These are phyloP conservation scores for Castanea crenata DNA, from an alignment of 306 rosid genomes.

Conservation along the genomic window DNA sequence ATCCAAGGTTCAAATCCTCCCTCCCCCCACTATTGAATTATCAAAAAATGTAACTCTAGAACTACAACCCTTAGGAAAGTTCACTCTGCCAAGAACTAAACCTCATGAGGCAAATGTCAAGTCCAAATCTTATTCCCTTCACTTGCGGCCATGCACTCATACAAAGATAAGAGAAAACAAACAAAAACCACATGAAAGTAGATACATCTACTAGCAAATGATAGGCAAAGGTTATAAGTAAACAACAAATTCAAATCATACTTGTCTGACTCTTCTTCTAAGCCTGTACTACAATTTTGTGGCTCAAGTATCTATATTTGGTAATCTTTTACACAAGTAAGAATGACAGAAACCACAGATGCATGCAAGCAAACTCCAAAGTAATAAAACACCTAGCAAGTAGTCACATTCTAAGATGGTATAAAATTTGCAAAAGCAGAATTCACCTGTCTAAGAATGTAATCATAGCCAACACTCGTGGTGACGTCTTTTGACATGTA, in stretches of 20 bases:
- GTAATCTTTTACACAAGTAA: background rate
- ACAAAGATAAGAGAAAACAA: too few relatives aligned
- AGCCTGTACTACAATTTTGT: background rate
- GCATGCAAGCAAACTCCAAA: background rate
- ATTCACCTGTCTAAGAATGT: constrained; percentile 89
- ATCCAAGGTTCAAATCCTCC: too few relatives aligned
- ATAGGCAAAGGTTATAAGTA: background rate
- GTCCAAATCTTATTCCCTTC: too few relatives aligned
- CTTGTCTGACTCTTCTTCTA: background rate
- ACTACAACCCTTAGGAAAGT: too few relatives aligned
- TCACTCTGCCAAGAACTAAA: too few relatives aligned
- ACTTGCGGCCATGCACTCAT: too few relatives aligned
- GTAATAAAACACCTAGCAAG: background rate
- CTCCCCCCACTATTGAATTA: too few relatives aligned
- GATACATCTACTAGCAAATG: too few relatives aligned
- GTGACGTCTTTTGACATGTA: constrained; percentile 89
- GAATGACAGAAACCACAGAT: background rate
- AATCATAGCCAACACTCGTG: constrained; percentile 86
- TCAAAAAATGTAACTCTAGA: too few relatives aligned
- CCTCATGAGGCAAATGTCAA: too few relatives aligned
- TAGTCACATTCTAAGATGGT: background rate
- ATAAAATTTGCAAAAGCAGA: background rate
- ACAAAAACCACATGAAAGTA: too few relatives aligned
- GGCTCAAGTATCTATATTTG: background rate
- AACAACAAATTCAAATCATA: background rate